phyloP scores from a whole-genome alignment of 768 basidiomycete genomes.

The Russula lepida region DNA sequence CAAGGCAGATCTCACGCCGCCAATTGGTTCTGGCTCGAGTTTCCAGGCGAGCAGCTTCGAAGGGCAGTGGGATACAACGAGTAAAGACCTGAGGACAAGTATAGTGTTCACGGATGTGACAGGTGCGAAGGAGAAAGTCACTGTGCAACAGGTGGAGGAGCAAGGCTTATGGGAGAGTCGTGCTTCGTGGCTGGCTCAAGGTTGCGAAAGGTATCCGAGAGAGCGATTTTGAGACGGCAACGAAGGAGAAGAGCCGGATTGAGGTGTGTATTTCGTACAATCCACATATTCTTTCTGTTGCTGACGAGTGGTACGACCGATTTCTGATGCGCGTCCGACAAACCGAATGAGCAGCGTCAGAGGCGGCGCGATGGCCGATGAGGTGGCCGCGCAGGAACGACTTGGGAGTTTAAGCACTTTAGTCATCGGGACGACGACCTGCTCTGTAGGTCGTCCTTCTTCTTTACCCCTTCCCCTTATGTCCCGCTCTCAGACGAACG shows the following conservation, averaged over 20 bases:
- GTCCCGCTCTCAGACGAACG: constrained; percentile 44
- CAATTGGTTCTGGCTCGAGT: constrained; percentile 25
- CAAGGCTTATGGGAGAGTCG: constrained; percentile 85
- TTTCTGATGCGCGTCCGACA: neutral
- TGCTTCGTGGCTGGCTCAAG: constrained; percentile 67
- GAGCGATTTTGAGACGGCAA: constrained; percentile 88
- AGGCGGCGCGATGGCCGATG: constrained; percentile 78
- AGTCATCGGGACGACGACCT: constrained; percentile 58
- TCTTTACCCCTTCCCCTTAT: constrained; percentile 1
- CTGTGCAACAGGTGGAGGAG: constrained; percentile 46
- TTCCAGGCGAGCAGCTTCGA: constrained; percentile 44
- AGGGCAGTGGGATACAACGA: constrained; percentile 72
- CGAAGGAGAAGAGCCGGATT: constrained; percentile 79
- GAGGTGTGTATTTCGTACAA: constrained; percentile 48
- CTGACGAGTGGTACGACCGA: too few relatives aligned
- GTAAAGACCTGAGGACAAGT: constrained; percentile 42
- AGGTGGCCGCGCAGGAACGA: constrained; percentile 57
- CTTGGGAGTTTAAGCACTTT: constrained; percentile 78
- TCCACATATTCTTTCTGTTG: neutral
- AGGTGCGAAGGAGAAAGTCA: constrained; percentile 66
- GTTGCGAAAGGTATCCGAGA: constrained; percentile 89
- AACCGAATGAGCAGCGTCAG: constrained; percentile 90
- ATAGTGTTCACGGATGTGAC: constrained; percentile 70
- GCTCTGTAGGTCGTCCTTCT: constrained; percentile 44
- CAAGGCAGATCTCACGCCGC: constrained; percentile 67